These are phyloP conservation scores for Leccinum subrobustum DNA, from an alignment of 1,284 basidiomycete species.

Conservation along the genomic window DNA sequence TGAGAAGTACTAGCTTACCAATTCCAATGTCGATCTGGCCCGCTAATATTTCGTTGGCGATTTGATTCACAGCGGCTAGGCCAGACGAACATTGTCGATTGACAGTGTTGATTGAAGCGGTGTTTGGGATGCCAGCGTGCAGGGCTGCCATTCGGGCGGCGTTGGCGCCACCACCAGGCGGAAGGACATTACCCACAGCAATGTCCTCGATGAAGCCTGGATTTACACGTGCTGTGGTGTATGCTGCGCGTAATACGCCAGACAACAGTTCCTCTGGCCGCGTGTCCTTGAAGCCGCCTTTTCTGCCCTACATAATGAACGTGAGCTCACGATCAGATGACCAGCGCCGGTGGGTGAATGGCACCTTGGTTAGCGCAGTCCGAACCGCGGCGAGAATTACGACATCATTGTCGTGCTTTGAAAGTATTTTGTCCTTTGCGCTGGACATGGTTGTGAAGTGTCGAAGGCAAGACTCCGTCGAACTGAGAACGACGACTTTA, in stretches of 20 bases:
- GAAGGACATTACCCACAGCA: slow-evolving; percentile 92
- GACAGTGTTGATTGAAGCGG: slow-evolving; percentile 80
- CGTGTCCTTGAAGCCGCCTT: slow-evolving; percentile 94
- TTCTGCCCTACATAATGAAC: slow-evolving; percentile 57
- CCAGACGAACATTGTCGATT: slow-evolving; percentile 97
- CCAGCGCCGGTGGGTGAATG: not conserved
- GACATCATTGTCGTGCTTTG: slow-evolving; percentile 76
- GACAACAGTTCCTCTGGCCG: slow-evolving; percentile 89
- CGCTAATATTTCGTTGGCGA: slow-evolving; percentile 83
- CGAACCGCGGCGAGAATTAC: slow-evolving; percentile 89
- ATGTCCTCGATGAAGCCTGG: slow-evolving; percentile 86
- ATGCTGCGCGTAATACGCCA: slow-evolving; percentile 75
- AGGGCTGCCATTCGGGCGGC: slow-evolving; percentile 95
- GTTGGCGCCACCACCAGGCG: slow-evolving; percentile 86
- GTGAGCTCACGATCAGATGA: slow-evolving; percentile 12
- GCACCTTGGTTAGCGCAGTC: slow-evolving; percentile 87
- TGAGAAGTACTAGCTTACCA: slow-evolving; percentile 46
- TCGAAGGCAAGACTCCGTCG: not conserved
- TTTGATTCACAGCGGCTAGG: slow-evolving; percentile 84
- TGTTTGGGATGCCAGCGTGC: slow-evolving; percentile 88
- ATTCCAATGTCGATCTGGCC: slow-evolving; percentile 95
- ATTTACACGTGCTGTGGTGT: slow-evolving; percentile 67
- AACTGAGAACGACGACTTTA: not conserved
- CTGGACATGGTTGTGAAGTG: slow-evolving; percentile 19
- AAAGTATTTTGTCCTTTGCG: slow-evolving; percentile 47